A percentile compares a stretch with the other conserved stretches of the same genome.
These are phyloP conservation scores for Fusarium tuaranense DNA, from an alignment of 2,329 filamentous ascomycete species.

Conservation along the genomic window DNA sequence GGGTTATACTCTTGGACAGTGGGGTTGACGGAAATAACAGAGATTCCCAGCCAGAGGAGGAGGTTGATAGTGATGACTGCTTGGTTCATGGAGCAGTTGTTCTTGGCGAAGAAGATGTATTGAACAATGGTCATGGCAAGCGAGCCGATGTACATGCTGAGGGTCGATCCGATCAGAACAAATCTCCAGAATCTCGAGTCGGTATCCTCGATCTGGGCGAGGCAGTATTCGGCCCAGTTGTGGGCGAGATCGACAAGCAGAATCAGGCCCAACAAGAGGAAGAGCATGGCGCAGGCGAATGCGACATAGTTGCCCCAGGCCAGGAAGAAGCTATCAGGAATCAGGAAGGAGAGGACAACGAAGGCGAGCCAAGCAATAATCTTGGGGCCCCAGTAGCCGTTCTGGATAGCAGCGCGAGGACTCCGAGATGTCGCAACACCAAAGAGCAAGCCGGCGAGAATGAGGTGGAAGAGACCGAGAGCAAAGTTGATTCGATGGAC, in stretches of 20 bases:
- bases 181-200: slow-evolving; percentile 88
- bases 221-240: slow-evolving; percentile 96
- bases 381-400: slow-evolving; percentile 99
- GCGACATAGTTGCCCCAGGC: slow-evolving; percentile 96
- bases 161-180: slow-evolving; percentile 89
- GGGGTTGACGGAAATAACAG: slow-evolving; percentile 88
- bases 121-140: slow-evolving; percentile 95
- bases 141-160: slow-evolving; percentile 92
- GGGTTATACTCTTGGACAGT: slow-evolving; percentile 91
- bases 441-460: slow-evolving; percentile 85
- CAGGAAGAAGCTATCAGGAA: slow-evolving; percentile 94
- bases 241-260: slow-evolving; percentile 95
- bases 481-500: slow-evolving; percentile 99
- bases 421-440: slow-evolving; percentile 90
- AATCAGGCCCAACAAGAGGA: slow-evolving; percentile 91
- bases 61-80: slow-evolving; percentile 95
- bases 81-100: slow-evolving; percentile 94
- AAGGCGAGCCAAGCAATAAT: slow-evolving; percentile 88
- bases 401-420: slow-evolving; percentile 88
- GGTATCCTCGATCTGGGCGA: slow-evolving; percentile 90
- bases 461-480: slow-evolving; percentile 90
- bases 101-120: slow-evolving; percentile 93
- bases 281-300: slow-evolving; percentile 88
- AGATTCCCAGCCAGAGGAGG: slow-evolving; percentile 83
- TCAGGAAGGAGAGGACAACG: slow-evolving; percentile 92